These are phyloP conservation scores for Rosa chinensis DNA, from an alignment of 306 rosid species.

Conservation along the genomic window DNA sequence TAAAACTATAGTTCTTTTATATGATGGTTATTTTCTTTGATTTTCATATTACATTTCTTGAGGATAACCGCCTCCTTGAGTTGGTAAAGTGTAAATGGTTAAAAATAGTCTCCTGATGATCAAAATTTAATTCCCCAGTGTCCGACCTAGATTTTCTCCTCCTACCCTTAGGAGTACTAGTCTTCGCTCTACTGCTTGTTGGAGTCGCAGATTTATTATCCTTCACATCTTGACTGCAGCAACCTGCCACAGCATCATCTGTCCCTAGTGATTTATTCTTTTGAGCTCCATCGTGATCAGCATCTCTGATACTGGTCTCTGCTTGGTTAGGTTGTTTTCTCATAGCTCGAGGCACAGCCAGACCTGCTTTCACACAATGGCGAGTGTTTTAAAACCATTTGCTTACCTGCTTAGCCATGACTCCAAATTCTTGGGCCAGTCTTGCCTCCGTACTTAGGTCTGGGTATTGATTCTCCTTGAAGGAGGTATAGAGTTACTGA, in stretches of 20 bases:
- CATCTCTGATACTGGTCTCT: constrained; percentile 6
- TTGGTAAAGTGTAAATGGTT: constrained; percentile 15
- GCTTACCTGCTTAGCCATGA: constrained; percentile 63
- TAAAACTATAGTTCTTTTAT: too few relatives aligned
- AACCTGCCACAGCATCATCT: constrained; percentile 13
- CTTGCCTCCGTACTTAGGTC: constrained; percentile 62
- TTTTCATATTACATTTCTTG: too few relatives aligned
- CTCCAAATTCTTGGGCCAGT: constrained; percentile 78
- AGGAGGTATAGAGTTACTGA: constrained; percentile 69
- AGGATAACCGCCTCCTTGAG: too few relatives aligned
- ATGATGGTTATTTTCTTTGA: too few relatives aligned
- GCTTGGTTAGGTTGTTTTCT: constrained; percentile 20
- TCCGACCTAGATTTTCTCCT: constrained; percentile 65
- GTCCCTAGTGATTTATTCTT: constrained; percentile 24
- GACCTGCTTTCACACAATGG: constrained; percentile 34
- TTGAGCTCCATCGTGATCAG: constrained; percentile 23
- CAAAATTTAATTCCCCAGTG: constrained; percentile 31
- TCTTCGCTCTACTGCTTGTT: constrained; percentile 33
- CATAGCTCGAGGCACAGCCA: constrained; percentile 25
- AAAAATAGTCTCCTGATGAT: constrained; percentile 20
- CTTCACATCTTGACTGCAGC: constrained; percentile 27
- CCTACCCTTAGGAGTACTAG: constrained; percentile 38
- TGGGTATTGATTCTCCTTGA: constrained; percentile 87
- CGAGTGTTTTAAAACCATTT: constrained; percentile 28
- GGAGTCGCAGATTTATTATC: constrained; percentile 22